Evolutionary conservation across 495 filamentous ascomycete genomes (phyloP), one percentile per base, ranked within the genome.

Genomic region (Neurospora sp.): DNA sequence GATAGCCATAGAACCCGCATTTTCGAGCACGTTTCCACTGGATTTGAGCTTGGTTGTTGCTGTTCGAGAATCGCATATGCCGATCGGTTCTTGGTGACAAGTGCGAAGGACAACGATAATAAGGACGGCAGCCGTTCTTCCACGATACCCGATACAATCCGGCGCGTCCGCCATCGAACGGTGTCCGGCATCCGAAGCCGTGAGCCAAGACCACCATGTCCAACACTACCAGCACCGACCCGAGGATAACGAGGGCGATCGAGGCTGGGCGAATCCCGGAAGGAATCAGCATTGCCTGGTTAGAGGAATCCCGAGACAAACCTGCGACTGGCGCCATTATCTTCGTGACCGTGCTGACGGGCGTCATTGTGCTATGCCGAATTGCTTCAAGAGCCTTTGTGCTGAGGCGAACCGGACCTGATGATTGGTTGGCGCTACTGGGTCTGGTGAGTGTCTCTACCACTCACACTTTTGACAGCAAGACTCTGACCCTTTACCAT

Each of bases 261-360:
- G 71, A 74, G 1, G 73, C 44, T 11, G 76, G 76, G 69, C 62
- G 75, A 35, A 80, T 85, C 60, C 84, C 83, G 10, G 54, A 73
- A 42, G 77, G 74, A 37, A 60, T 85, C 46, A 80, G 79, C 7
- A 75, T 81, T 11, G 76, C 78, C n/a, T 84, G 80, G 72, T 76
- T 86, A n/a, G 78, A 82, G 23, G 49, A 86, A 75, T 80, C 77
- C 35, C 80, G 82, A 27, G 84, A 86, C 76, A 42, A 60, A 0
- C 70, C 82, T 12, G 79, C 84, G n/a, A 80, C 82, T 70, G 79
- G 78, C 69, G 83, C 80, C 54, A 84, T 86, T 66, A 69, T 85
- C 42, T 82, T 84, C 75, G 74, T 85, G 71, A 74, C 79, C 71
- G 77, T 79, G 44, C 75, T 85, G 40, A 80, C 83, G 2, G 73